These are phyloP conservation scores for Suillus sp. DNA, from an alignment of 768 basidiomycete genomes.

Conservation along the genomic window DNA sequence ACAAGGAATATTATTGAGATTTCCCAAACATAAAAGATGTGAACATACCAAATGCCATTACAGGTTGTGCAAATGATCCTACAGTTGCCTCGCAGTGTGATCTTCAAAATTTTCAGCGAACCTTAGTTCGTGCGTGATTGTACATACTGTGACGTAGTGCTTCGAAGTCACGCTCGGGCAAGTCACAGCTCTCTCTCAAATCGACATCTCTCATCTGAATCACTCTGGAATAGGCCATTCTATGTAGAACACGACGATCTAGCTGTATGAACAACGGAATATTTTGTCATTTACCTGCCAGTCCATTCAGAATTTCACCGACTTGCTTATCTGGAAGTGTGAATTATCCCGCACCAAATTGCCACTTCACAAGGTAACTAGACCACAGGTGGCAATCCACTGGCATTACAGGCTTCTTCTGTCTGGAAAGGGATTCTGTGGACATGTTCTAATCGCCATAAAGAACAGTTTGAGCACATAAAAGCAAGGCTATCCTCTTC, in stretches of 20 bases:
- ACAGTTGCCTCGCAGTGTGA: not conserved
- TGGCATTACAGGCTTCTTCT: not conserved
- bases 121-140: not conserved
- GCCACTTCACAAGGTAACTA: not conserved
- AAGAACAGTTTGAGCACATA: not conserved
- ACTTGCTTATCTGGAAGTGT: not conserved
- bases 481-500: not conserved
- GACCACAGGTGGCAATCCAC: not conserved
- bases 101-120: constrained; percentile 6
- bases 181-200: too few relatives aligned
- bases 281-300: too few relatives aligned
- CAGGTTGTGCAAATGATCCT: constrained; percentile 1
- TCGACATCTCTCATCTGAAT: too few relatives aligned
- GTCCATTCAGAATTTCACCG: not conserved
- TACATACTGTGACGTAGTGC: not conserved
- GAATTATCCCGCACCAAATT: not conserved
- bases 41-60: constrained; percentile 40
- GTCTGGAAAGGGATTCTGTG: not conserved
- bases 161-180: not conserved
- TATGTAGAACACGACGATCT: too few relatives aligned
- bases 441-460: not conserved
- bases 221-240: too few relatives aligned
- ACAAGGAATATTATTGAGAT: not conserved
- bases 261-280: too few relatives aligned
- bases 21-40: not conserved